Evolutionary conservation across 2,329 filamentous ascomycete species (phyloP), one percentile per base, ranked within the genome.

Genomic region (Fusarium citri): DNA sequence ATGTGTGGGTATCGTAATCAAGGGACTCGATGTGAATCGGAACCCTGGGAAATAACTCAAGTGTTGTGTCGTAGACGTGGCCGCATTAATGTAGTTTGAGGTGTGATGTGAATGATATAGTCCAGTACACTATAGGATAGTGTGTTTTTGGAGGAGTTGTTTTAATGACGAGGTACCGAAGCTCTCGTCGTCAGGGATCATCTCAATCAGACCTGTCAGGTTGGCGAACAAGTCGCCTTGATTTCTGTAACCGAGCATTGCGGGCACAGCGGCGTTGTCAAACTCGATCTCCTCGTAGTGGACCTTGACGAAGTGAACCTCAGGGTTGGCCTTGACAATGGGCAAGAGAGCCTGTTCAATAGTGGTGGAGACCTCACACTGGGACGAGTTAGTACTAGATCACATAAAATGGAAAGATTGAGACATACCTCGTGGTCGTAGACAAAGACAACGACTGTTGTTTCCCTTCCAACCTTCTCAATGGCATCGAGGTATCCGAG

Each of bases 401-500:
- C 25, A n/a, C n/a, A 34, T 3, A n/a, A 25, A 41, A 25, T 11
- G 18, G 46, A 10, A 43, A 41, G 4, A 55, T 45, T n/a, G 53
- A 55, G 53, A 81, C 89, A 78, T 87, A 97, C 94, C 84, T 92
- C 87, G 66, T 92, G 88, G 77, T 98, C 94, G 79, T 94, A 96
- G 71, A 99, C 94, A 81, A 95, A 97, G 28, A 99, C 96, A 4
- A 98, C 92, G 3, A 98, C 94, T 6, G 92, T 87, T 0, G 93
- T 95, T 48, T 95, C 92, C 49, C 90, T 82, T 41, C 89, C 86
- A 7, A 95, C 93, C 81, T 94, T 96, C 82, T 99, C 96, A 73
- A 98, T 94, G 58, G 95, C 94, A 80, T 98, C 94, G n/a, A 99
- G 87, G 76, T 97, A 99, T 20, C 94, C 96, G 69, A 92, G 84